Conservation (phyloP, 2,329 filamentous ascomycete genomes). For the Hypoxylon sp. region DNA sequence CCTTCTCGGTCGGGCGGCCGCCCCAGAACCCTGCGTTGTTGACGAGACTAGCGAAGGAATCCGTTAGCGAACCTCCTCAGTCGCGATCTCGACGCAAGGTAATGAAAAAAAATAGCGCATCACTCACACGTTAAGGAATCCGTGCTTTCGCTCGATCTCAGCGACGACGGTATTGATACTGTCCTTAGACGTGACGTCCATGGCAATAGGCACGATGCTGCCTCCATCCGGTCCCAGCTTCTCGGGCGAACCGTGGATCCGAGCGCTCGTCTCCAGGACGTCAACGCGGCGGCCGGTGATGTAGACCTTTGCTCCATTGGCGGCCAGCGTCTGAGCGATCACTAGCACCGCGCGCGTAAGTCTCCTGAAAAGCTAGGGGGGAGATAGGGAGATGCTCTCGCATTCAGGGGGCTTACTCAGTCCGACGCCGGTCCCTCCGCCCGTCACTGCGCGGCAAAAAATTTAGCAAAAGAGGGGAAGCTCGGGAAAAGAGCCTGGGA, state of each 20-base stretch:
- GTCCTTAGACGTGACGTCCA: conserved; percentile 64
- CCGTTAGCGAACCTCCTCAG: not conserved
- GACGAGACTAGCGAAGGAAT: conserved; percentile 54
- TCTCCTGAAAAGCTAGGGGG: not conserved
- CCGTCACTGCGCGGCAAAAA: conserved; percentile 42
- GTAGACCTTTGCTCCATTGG: conserved; percentile 57
- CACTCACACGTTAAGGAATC: conserved; percentile 61
- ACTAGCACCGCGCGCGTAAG: conserved; percentile 49
- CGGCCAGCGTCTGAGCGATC: conserved; percentile 59
- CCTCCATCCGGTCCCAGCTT: conserved; percentile 56
- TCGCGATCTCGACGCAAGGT: not conserved
- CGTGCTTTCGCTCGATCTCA: conserved; percentile 64
- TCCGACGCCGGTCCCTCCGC: conserved; percentile 49
- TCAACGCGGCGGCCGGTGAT: conserved; percentile 59
- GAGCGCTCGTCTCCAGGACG: conserved; percentile 56
- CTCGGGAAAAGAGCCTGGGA: conserved; percentile 1
- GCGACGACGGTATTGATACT: conserved; percentile 61
- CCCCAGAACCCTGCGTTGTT: conserved; percentile 64
- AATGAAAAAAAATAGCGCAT: not conserved
- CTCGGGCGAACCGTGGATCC: conserved; percentile 59
- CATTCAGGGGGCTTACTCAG: conserved; percentile 41
- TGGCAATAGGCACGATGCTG: conserved; percentile 58
- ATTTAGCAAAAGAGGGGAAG: conserved; percentile 26
- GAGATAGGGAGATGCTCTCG: conserved; percentile 6
- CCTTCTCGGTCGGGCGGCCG: conserved; percentile 21